Evolutionary conservation across 2,329 filamentous ascomycete species (phyloP).

Genomic region (Fusarium citri): DNA sequence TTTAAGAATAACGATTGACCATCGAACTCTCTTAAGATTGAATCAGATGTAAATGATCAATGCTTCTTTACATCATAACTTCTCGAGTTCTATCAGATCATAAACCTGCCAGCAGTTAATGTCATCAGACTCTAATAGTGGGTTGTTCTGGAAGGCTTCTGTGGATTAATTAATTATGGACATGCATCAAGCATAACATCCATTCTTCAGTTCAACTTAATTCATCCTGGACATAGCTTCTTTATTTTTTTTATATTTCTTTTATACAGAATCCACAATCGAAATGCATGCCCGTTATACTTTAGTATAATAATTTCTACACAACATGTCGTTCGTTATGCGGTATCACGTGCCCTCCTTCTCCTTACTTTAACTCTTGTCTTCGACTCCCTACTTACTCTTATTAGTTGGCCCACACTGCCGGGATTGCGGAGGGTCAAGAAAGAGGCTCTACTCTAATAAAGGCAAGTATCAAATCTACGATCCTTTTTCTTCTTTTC

Average conservation of each 20-base stretch:
- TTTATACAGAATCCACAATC: neutral
- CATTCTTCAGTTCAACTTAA: neutral
- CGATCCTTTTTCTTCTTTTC: conserved; percentile 35
- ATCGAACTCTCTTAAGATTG: neutral
- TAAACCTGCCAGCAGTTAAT: neutral
- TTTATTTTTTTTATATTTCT: neutral
- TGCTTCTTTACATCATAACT: neutral
- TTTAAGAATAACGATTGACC: neutral
- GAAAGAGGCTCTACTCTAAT: conserved; percentile 18
- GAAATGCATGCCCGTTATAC: neutral
- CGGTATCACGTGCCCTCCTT: neutral
- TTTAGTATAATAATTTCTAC: neutral
- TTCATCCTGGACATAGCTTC: neutral
- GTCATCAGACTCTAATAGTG: neutral
- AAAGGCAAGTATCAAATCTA: conserved; percentile 28
- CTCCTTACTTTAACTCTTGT: conserved; percentile 18
- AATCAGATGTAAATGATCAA: no score
- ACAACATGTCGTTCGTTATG: neutral
- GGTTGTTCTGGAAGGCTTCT: neutral
- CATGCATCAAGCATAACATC: conserved; percentile 1
- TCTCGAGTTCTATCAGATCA: neutral
- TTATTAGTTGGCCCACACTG: conserved; percentile 28
- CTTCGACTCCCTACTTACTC: conserved; percentile 5
- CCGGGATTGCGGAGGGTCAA: conserved; percentile 11
- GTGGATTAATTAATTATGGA: neutral